Percentiles rank a stretch among this genome's conserved stretches.
These are phyloP conservation scores for Epichloe scottii DNA, from an alignment of 2,329 filamentous ascomycete genomes.

Conservation along the genomic window DNA sequence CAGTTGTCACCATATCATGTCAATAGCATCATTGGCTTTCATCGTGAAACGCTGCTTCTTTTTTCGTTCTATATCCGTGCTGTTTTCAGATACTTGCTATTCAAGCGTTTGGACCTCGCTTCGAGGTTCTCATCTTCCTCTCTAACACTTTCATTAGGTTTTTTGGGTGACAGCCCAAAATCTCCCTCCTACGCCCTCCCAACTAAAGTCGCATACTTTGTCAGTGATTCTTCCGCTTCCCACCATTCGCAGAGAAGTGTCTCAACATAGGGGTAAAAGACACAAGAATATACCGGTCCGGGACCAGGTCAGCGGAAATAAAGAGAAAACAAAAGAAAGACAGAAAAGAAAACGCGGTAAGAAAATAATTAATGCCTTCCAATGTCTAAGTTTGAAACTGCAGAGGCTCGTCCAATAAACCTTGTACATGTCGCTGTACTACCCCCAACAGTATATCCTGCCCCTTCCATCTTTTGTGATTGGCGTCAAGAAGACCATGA, in stretches of 20 bases:
- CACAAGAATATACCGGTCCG: background rate
- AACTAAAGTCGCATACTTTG: background rate
- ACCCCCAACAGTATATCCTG: background rate
- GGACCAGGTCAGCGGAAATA: background rate
- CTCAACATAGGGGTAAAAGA: background rate
- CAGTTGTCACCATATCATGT: background rate
- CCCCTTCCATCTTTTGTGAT: background rate
- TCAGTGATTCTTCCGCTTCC: background rate
- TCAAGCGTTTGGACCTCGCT: slow-evolving; percentile 12
- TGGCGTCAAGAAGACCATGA: background rate
- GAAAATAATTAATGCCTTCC: slow-evolving; percentile 3
- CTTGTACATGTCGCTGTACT: slow-evolving; percentile 3
- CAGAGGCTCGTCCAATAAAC: slow-evolving; percentile 1
- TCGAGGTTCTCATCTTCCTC: slow-evolving; percentile 5
- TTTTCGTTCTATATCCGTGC: slow-evolving; percentile 11
- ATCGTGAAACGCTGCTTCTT: slow-evolving; percentile 6
- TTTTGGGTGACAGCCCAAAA: background rate
- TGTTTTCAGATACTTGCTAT: slow-evolving; percentile 16
- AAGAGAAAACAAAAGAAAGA: slow-evolving; percentile 1
- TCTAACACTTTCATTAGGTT: slow-evolving; percentile 3
- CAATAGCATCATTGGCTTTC: background rate
- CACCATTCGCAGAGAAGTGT: background rate
- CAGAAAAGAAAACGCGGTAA: slow-evolving; percentile 1
- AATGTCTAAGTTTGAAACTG: slow-evolving; percentile 4
- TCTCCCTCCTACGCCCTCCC: slow-evolving; percentile 1